Evolutionary conservation across 1,139 yeast genomes (phyloP), one percentile per base, ranked within the genome.

Genomic region (Pichia terricola): DNA sequence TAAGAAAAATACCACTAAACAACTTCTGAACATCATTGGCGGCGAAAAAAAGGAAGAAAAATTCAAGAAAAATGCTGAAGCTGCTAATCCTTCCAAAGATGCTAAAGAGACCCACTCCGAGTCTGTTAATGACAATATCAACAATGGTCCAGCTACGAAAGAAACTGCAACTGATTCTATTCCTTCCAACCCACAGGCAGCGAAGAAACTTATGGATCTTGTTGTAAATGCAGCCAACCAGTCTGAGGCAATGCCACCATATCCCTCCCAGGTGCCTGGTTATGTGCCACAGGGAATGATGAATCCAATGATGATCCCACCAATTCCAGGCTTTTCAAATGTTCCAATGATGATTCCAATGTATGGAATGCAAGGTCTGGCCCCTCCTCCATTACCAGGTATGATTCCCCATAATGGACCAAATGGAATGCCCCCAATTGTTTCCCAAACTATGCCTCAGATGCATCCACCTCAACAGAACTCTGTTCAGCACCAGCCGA

Each of bases 1-100:
- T 8, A 52, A 52, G 39, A 51, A 42, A 47, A 38, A 43, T 30
- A 41, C 48, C 25, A 43, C 43, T 36, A 40, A 41, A 26, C 45
- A 45, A 35, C 36, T 42, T 27, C 26, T 42, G n/a, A 38, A 28
- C 11, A 33, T 42, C 22, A 42, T 39, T n/a, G 39, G 35, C 16
- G 35, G 35, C 7, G 37, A 33, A 3, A 28, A 33, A 8, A 38
- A 38, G 5, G 37, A 33, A 3, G 27, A 33, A 8, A 38, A 38
- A 3, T 26, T 11, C 8, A 31, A 32, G 16, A 8, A 32, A 26
- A 16, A 2, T 28, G 22, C 32, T 5, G 32, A 16, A 16, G 22
- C 5, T 8, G 32, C 32, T 30, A 30, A 30, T 8, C 7, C 7
- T 8, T 30, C 32, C 7, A 10, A 30, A 7, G 32, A 30, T 7